Evolutionary conservation across 1,284 basidiomycete species (phyloP).

Genomic region (Volvariella volvacea): DNA sequence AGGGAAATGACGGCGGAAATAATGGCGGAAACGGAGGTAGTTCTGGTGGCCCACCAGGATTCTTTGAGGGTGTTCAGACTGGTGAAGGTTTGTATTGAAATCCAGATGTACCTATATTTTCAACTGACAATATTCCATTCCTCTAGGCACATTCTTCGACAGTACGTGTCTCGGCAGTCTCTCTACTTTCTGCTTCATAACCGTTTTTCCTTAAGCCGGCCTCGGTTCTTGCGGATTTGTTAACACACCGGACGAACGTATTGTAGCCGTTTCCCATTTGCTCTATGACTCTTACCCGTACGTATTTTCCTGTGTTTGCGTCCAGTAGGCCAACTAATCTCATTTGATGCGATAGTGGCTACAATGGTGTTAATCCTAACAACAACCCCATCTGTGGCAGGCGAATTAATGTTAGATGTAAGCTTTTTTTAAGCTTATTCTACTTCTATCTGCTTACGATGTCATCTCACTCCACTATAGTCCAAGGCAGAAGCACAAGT

Average conservation of each 20-base stretch:
- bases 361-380: constrained; percentile 50
- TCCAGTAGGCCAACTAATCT: constrained; percentile 5
- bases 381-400: constrained; percentile 54
- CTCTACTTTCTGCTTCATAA: constrained; percentile 2
- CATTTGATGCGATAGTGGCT: constrained; percentile 30
- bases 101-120: not conserved
- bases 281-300: constrained; percentile 62
- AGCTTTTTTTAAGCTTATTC: constrained; percentile 16
- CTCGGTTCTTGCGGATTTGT: constrained; percentile 66
- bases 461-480: constrained; percentile 33
- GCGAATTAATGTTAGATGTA: constrained; percentile 40
- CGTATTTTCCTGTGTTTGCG: constrained; percentile 20
- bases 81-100: constrained; percentile 39
- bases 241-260: constrained; percentile 46
- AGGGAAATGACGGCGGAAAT: constrained; percentile 4
- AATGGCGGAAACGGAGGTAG: constrained; percentile 10
- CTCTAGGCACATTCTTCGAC: constrained; percentile 51
- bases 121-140: not conserved
- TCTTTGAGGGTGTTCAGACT: constrained; percentile 37
- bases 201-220: constrained; percentile 30
- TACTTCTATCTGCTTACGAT: constrained; percentile 4
- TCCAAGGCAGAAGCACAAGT: constrained; percentile 40
- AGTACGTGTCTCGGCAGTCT: constrained; percentile 18
- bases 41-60: constrained; percentile 23
- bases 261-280: constrained; percentile 52